Conservation (phyloP, 371 early-diverging fungal genomes). For the Choanephora cucurbitarum region DNA sequence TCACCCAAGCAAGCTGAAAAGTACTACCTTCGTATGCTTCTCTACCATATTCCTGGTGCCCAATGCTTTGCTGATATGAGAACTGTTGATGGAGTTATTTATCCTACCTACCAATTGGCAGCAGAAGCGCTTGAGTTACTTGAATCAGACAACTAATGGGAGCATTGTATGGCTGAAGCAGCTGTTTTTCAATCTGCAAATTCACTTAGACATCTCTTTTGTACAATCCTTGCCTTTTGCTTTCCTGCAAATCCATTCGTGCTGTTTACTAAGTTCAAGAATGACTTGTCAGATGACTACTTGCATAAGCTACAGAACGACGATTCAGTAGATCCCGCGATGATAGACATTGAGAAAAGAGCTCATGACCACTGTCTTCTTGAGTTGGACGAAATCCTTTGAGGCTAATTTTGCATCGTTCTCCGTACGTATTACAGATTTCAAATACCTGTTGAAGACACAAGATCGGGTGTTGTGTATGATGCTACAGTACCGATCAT, state of each 20-base stretch:
- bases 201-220: conserved; percentile 18
- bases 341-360: too few relatives aligned
- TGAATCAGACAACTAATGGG: conserved; percentile 14
- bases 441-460: neutral
- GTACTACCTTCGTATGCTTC: conserved; percentile 19
- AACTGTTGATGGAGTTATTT: conserved; percentile 6
- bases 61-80: conserved; percentile 14
- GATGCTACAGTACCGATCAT: too few relatives aligned
- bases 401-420: too few relatives aligned
- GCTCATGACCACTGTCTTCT: too few relatives aligned
- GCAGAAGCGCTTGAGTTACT: conserved; percentile 14
- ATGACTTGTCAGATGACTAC: too few relatives aligned
- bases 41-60: conserved; percentile 15
- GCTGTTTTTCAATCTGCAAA: neutral
- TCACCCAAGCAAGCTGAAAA: conserved; percentile 24
- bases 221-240: neutral
- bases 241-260: too few relatives aligned
- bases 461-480: too few relatives aligned
- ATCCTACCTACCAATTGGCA: conserved; percentile 15
- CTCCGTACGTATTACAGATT: too few relatives aligned
- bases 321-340: too few relatives aligned
- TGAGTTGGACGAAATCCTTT: too few relatives aligned
- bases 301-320: too few relatives aligned
- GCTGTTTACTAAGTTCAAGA: too few relatives aligned
- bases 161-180: conserved; percentile 16